Evolutionary conservation across 176 grass and related monocot species (phyloP).

Genomic region (Rhynchospora tenuis): DNA sequence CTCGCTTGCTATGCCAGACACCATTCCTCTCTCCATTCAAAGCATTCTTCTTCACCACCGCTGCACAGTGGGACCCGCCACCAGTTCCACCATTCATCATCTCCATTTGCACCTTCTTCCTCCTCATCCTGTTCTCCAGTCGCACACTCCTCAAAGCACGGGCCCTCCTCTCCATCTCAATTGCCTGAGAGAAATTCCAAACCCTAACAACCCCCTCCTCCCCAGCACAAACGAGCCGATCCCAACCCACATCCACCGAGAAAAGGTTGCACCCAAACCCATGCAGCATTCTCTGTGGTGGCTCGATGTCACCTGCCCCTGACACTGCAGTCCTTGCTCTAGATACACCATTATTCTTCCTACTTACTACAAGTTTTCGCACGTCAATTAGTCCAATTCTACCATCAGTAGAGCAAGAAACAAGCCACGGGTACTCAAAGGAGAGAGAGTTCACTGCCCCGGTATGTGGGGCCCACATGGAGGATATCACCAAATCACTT

Average conservation of each 20-base stretch:
- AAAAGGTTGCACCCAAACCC: constrained; percentile 85
- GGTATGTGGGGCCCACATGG: constrained; percentile 79
- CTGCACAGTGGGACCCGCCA: constrained; percentile 53
- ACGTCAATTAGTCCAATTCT: constrained; percentile 76
- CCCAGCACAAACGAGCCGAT: constrained; percentile 87
- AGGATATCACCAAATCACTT: constrained; percentile 56
- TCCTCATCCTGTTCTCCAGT: constrained; percentile 89
- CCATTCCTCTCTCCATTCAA: constrained; percentile 49
- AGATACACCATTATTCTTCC: constrained; percentile 26
- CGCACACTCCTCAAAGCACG: constrained; percentile 54
- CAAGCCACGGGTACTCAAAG: constrained; percentile 96
- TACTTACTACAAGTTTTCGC: constrained; percentile 54
- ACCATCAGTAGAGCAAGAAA: constrained; percentile 75
- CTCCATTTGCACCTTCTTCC: constrained; percentile 65
- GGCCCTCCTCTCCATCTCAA: constrained; percentile 74
- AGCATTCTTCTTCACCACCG: constrained; percentile 58
- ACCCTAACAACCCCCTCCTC: constrained; percentile 78
- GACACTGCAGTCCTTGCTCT: constrained; percentile 27
- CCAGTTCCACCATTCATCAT: constrained; percentile 40
- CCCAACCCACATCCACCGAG: constrained; percentile 52
- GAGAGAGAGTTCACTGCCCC: constrained; percentile 74
- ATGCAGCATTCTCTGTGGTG: constrained; percentile 86
- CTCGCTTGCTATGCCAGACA: constrained; percentile 59
- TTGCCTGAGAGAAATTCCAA: constrained; percentile 88
- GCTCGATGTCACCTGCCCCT: constrained; percentile 45